Percentiles rank a stretch among this genome's conserved stretches.
Evolutionary conservation across 2,329 filamentous ascomycete genomes (phyloP).

Genomic region (Nigrograna mackinnonii): DNA sequence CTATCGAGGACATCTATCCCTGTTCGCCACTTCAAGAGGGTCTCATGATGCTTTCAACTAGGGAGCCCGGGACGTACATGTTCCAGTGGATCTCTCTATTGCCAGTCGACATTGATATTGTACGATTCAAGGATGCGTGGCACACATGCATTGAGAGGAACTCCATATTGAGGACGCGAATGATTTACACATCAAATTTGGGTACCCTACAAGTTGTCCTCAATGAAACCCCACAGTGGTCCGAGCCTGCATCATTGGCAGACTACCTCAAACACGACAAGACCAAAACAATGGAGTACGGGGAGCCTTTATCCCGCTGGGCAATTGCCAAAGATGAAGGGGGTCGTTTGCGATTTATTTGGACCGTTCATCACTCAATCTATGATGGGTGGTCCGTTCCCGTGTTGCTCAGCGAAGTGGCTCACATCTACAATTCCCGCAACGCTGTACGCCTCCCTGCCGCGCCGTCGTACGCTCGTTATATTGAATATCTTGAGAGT

Average conservation of each 20-base stretch:
- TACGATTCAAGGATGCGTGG: slow-evolving; percentile 46
- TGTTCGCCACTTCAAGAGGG: slow-evolving; percentile 15
- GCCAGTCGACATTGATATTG: slow-evolving; percentile 8
- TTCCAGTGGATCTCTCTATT: too few relatives aligned
- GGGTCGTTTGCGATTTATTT: slow-evolving; percentile 26
- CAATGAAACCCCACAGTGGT: slow-evolving; percentile 10
- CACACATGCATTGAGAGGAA: slow-evolving; percentile 41
- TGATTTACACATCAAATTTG: slow-evolving; percentile 6
- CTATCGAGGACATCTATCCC: slow-evolving; percentile 12
- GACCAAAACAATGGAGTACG: slow-evolving; percentile 1
- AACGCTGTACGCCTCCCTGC: background rate
- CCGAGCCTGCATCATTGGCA: background rate
- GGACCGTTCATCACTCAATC: slow-evolving; percentile 40
- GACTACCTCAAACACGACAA: slow-evolving; percentile 9
- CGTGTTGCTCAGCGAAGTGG: slow-evolving; percentile 6
- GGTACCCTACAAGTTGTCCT: slow-evolving; percentile 17
- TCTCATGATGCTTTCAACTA: slow-evolving; percentile 11
- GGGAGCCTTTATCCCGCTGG: slow-evolving; percentile 14
- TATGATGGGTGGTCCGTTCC: slow-evolving; percentile 33
- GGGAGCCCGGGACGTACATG: slow-evolving; percentile 7
- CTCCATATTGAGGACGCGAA: slow-evolving; percentile 50
- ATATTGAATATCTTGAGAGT: slow-evolving; percentile 21
- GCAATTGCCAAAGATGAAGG: slow-evolving; percentile 10
- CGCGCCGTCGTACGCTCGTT: slow-evolving; percentile 13
- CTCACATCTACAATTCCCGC: slow-evolving; percentile 12